Evolutionary conservation across 164 flowering plant species (phyloP).

Genomic region (Magnolia kwangsiensis): DNA sequence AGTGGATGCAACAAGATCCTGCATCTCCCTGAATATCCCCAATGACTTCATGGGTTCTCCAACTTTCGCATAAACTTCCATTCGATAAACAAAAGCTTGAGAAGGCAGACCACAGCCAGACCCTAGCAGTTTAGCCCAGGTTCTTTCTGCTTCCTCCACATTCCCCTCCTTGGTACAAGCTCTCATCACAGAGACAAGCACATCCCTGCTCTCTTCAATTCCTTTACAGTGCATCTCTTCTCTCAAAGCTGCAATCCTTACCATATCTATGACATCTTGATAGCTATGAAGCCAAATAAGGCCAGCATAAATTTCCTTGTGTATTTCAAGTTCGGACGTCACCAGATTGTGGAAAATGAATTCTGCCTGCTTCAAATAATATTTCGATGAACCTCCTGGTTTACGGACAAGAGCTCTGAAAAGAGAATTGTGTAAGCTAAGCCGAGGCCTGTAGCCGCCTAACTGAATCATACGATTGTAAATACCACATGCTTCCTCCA

Average conservation of each 20-base stretch:
- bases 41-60: conserved; percentile 64
- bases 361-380: conserved; percentile 81
- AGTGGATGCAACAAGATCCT: conserved; percentile 33
- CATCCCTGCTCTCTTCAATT: conserved; percentile 60
- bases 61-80: conserved; percentile 71
- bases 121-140: conserved; percentile 58
- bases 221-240: conserved; percentile 60
- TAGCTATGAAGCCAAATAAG: conserved; percentile 92
- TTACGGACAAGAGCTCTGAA: conserved; percentile 76
- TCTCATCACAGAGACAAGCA: conserved; percentile 75
- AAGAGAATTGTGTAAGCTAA: conserved; percentile 78
- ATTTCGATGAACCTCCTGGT: conserved; percentile 54
- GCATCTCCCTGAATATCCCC: conserved; percentile 64
- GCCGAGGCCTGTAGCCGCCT: conserved; percentile 80
- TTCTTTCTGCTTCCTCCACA: conserved; percentile 66
- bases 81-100: conserved; percentile 69
- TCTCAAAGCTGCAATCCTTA: conserved; percentile 51
- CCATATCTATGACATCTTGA: conserved; percentile 69
- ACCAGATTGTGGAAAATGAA: conserved; percentile 77
- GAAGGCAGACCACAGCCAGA: conserved; percentile 40
- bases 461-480: conserved; percentile 92
- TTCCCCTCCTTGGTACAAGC: conserved; percentile 76
- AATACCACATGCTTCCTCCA: conserved; percentile 82
- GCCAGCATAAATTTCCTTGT: conserved; percentile 72
- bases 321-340: conserved; percentile 65